Evolutionary conservation across 352 stramenopile genomes (phyloP).

Genomic region (Phytophthora vignae): DNA sequence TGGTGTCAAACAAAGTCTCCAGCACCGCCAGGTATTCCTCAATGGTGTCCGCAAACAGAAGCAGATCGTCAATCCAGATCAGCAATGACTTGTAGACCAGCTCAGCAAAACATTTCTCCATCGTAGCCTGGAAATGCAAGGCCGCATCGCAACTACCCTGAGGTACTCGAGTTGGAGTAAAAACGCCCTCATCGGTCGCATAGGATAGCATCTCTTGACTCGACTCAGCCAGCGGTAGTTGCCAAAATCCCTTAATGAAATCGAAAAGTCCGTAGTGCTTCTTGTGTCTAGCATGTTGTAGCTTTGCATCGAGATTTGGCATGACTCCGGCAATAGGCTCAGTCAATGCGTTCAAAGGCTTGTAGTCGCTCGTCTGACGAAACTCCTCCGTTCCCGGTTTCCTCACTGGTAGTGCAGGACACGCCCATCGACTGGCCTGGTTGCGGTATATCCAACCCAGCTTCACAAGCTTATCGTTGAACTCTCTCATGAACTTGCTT

Average conservation of each 20-base stretch:
- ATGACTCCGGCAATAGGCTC: conserved; percentile 18
- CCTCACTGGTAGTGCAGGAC: neutral
- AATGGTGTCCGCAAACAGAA: conserved; percentile 5
- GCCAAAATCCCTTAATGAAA: conserved; percentile 17
- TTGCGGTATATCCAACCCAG: conserved; percentile 9
- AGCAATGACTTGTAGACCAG: neutral
- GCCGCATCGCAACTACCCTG: conserved; percentile 2
- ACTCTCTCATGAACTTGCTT: conserved; percentile 13
- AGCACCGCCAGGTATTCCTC: conserved; percentile 1
- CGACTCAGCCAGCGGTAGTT: too few relatives aligned
- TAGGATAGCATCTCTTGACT: conserved; percentile 31
- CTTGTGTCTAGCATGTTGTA: conserved; percentile 1
- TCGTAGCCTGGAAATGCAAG: conserved; percentile 7
- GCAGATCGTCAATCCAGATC: conserved; percentile 10
- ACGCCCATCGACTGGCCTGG: neutral
- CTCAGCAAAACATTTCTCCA: conserved; percentile 8
- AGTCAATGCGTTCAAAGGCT: conserved; percentile 20
- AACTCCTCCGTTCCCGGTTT: neutral
- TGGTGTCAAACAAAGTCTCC: conserved; percentile 1
- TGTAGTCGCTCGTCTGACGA: conserved; percentile 2
- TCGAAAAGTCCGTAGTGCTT: conserved; percentile 24
- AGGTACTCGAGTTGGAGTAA: neutral
- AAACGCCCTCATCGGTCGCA: conserved; percentile 18
- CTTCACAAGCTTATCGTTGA: conserved; percentile 6
- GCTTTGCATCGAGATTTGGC: conserved; percentile 19